Conservation (phyloP, 2,329 filamentous ascomycete species). For the Lecanoromycetidae sp. region DNA sequence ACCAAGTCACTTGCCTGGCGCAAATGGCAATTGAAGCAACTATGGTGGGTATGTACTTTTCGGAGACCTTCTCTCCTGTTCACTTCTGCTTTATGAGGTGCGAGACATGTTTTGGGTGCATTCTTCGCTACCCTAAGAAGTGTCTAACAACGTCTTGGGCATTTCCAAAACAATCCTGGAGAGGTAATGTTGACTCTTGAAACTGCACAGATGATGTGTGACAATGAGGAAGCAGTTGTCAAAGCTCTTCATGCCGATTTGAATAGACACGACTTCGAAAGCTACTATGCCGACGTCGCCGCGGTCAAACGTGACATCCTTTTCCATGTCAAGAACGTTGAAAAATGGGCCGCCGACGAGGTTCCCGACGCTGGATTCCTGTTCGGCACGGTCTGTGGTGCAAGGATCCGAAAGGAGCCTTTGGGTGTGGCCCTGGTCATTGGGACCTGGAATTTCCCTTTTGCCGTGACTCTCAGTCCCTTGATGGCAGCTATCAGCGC, state of each 20-base stretch:
- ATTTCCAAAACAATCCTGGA: no score
- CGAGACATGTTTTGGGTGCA: no score
- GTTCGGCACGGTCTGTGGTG: constrained; percentile 24
- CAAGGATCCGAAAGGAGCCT: constrained; percentile 33
- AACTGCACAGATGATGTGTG: constrained; percentile 31
- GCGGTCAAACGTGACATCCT: constrained; percentile 28
- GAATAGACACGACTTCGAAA: constrained; percentile 27
- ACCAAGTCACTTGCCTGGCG: constrained; percentile 31
- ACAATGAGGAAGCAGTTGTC: constrained; percentile 27
- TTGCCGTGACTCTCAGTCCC: constrained; percentile 30
- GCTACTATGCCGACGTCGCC: constrained; percentile 24
- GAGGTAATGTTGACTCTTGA: no score
- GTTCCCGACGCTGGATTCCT: constrained; percentile 22
- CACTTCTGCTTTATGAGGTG: no score
- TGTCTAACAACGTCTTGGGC: no score
- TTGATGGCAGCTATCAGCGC: constrained; percentile 35
- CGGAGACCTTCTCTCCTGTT: no score
- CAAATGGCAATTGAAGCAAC: constrained; percentile 32
- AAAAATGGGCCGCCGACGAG: constrained; percentile 31
- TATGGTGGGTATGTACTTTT: no score
- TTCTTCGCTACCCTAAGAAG: no score
- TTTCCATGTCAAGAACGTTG: constrained; percentile 28
- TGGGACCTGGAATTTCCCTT: constrained; percentile 37
- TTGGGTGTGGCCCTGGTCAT: constrained; percentile 35
- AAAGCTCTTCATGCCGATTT: constrained; percentile 28